Base-by-base conservation (phyloP, 1,139 yeast species). In the Blastobotrys serpentis region DNA sequence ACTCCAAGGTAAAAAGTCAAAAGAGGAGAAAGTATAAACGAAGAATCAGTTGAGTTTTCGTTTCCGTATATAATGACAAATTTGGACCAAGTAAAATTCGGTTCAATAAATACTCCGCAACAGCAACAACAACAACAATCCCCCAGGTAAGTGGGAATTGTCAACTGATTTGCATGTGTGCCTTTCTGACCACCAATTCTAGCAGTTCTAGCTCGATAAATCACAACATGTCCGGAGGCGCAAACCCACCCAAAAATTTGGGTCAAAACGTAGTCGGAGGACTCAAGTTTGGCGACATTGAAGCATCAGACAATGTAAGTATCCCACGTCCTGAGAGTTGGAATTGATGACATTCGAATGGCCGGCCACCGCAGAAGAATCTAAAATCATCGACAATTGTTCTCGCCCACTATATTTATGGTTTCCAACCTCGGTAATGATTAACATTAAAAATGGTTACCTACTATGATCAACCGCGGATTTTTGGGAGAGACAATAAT, bases 241-340 rank as follows among this genome's bases (percentile, higher is more conserved):
- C 52, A 18, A 46, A 44, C 25, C 57, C 53, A 21, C 56, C 52
- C 13, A 50, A 52, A 41, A 43, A 46, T 29, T 44, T 48, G 23
- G 48, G 48, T 7, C 54, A 50, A 3, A 43, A 42, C 33, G 42
- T 49, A 23, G 32, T 50, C 13, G 39, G 39, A 18, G 52, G 44
- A 37, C 50, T 49, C 47, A 44, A 39, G 25, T 52, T 51, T 42
- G 57, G 56, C 16, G 65, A 60, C 43, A 58, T 61, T 11, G 42
- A 38, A 13, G 32, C 42, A 11, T 29, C 32, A 11, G 37, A 33
- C 6, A 17, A 14, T 14, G 43, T 39, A 39, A 39, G 43, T 39
- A 16, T 29, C 22, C n/a, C 32, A 7, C 4, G 13, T 11, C 32
- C 32, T 6, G 13, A 6, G 13, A 11, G 13, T 10, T 11, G n/a